Evolutionary conservation across 345 rosid genomes (phyloP).

Genomic region (Lumnitzera littorea): DNA sequence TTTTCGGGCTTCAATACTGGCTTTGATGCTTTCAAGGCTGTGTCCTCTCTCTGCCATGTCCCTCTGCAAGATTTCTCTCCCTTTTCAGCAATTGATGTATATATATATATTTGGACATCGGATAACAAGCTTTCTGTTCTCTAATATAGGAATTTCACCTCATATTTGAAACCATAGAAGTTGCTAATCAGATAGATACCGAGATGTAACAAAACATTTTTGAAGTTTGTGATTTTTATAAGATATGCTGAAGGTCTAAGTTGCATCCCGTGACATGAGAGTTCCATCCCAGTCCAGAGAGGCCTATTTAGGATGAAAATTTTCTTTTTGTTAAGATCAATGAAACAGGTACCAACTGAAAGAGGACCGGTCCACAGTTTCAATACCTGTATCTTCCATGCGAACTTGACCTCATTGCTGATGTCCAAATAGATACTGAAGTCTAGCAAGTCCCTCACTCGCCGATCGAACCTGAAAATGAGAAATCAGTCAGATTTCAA

Average conservation of each 20-base stretch:
- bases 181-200: no score
- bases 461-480: conserved; percentile 58
- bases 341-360: not conserved
- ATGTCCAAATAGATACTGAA: conserved; percentile 94
- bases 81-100: no score
- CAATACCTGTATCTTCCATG: conserved; percentile 58
- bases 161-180: no score
- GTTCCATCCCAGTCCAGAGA: no score
- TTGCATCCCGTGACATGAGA: no score
- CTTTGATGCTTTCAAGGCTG: conserved; percentile 96
- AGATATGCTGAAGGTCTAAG: no score
- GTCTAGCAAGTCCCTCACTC: conserved; percentile 83
- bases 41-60: conserved; percentile 99
- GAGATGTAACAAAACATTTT: no score
- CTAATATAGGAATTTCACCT: no score
- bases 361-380: not conserved
- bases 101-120: no score
- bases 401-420: conserved; percentile 93
- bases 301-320: no score
- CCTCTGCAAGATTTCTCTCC: conserved; percentile 40
- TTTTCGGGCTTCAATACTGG: conserved; percentile 92
- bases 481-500: conserved; percentile 13
- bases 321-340: not conserved
- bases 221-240: no score
- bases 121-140: no score